Percentiles rank a stretch among this genome's conserved stretches.
phyloP scores from a whole-genome alignment of 108 stramenopile species.

The Fistulifera pelliculosa region DNA sequence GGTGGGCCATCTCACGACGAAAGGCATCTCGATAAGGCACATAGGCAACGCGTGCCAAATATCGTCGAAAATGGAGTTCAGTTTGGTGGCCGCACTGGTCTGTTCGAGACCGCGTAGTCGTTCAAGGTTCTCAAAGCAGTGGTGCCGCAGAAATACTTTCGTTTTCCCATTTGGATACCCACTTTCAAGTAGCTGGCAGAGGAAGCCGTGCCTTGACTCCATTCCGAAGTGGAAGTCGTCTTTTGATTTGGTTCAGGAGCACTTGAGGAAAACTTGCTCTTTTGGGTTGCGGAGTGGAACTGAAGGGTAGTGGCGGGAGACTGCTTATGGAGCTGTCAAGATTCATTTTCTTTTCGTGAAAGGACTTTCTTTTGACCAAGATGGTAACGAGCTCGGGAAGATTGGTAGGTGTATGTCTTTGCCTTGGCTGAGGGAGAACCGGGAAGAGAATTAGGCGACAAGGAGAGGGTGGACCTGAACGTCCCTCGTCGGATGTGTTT shows the following conservation, averaged over 20 bases:
- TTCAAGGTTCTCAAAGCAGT: constrained; percentile 73
- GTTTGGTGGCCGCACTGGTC: constrained; percentile 29
- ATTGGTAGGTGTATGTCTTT: background rate
- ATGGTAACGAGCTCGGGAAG: background rate
- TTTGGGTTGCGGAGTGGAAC: background rate
- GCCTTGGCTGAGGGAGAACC: background rate
- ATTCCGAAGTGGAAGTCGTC: background rate
- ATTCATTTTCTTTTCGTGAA: background rate
- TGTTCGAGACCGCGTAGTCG: constrained; percentile 36
- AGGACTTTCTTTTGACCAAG: background rate
- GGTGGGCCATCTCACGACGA: constrained; percentile 27
- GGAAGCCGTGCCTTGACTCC: constrained; percentile 4
- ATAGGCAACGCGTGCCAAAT: constrained; percentile 38
- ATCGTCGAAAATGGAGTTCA: constrained; percentile 49
- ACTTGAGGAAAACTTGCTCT: background rate
- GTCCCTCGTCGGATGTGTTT: background rate
- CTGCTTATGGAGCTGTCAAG: background rate
- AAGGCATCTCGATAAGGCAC: constrained; percentile 38
- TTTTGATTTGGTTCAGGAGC: background rate
- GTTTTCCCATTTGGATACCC: constrained; percentile 80
- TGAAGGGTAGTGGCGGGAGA: background rate
- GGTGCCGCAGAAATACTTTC: constrained; percentile 78
- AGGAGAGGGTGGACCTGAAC: constrained; percentile 3
- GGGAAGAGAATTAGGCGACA: background rate
- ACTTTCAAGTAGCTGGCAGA: constrained; percentile 17